A percentile compares a stretch with the other conserved stretches of the same genome.
These are phyloP conservation scores for Aspergillus felis DNA, from an alignment of 2,329 filamentous ascomycete species.

Conservation along the genomic window DNA sequence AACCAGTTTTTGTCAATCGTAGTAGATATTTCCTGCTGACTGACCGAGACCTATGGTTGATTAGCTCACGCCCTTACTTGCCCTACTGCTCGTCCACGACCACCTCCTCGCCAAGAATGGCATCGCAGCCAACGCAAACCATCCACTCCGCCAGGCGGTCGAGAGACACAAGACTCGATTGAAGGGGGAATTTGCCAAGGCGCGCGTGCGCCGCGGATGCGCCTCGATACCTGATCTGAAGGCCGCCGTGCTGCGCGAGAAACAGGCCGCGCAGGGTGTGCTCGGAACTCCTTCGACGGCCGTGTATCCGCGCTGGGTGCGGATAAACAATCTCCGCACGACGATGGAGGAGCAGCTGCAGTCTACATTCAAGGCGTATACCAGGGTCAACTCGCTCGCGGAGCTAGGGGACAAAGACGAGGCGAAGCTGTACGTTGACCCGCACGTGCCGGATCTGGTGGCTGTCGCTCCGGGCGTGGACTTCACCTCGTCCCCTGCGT, in stretches of 20 bases:
- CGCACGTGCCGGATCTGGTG: conserved; percentile 76
- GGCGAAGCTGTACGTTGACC: conserved; percentile 63
- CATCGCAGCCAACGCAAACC: conserved; percentile 73
- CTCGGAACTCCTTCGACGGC: conserved; percentile 18
- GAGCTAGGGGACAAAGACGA: conserved; percentile 50
- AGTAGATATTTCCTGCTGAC: conserved; percentile 27
- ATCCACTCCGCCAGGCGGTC: conserved; percentile 71
- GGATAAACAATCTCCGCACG: conserved; percentile 75
- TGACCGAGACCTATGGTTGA: conserved; percentile 28
- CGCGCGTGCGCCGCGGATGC: conserved; percentile 68
- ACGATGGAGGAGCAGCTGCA: conserved; percentile 68
- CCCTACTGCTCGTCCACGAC: conserved; percentile 82
- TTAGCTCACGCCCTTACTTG: conserved; percentile 74
- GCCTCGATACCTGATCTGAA: conserved; percentile 63
- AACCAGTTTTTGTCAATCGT: not conserved
- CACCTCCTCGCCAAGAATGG: conserved; percentile 76
- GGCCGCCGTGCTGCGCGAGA: conserved; percentile 30
- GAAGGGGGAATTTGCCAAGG: conserved; percentile 75
- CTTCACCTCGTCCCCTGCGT: conserved; percentile 68
- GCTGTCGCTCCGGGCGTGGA: conserved; percentile 71
- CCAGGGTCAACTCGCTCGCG: conserved; percentile 52
- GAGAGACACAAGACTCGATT: conserved; percentile 79
- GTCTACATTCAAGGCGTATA: conserved; percentile 67
- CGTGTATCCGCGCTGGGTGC: conserved; percentile 81
- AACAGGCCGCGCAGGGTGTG: conserved; percentile 44